Evolutionary conservation across 2,329 filamentous ascomycete genomes (phyloP).

Genomic region (Chaetomiaceae sp.): DNA sequence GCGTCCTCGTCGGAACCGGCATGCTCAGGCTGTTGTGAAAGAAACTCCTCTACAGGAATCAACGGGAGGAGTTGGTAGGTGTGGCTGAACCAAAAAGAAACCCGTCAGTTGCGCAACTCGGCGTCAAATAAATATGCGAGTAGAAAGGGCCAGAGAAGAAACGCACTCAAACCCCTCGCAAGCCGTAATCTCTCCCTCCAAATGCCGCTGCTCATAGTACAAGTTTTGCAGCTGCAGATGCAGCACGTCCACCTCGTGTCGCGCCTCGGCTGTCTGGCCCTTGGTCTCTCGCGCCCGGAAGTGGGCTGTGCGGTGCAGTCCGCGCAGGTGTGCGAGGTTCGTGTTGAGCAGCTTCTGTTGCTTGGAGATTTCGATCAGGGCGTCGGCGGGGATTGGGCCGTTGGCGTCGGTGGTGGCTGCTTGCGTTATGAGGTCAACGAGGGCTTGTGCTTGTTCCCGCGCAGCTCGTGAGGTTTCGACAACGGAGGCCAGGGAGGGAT

Average conservation of each 20-base stretch:
- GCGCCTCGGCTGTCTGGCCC: conserved; percentile 75
- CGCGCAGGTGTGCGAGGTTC: conserved; percentile 74
- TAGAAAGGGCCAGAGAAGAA: background rate
- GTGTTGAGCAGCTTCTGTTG: conserved; percentile 78
- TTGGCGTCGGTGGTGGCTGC: conserved; percentile 42
- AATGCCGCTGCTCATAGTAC: conserved; percentile 90
- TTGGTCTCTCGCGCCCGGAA: conserved; percentile 83
- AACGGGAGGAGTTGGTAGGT: conserved; percentile 83
- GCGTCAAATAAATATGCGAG: too few species aligned
- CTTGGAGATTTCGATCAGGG: conserved; percentile 59
- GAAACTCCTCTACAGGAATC: conserved; percentile 77
- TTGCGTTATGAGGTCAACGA: conserved; percentile 52
- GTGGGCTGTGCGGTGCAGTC: conserved; percentile 76
- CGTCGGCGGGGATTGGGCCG: conserved; percentile 40
- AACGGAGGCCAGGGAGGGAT: conserved; percentile 62
- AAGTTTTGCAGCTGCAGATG: conserved; percentile 93
- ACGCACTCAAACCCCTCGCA: conserved; percentile 89
- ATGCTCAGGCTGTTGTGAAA: conserved; percentile 70
- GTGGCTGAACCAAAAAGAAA: conserved; percentile 53
- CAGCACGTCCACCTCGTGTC: conserved; percentile 85
- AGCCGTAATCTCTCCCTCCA: conserved; percentile 82
- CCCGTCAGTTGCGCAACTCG: too few species aligned
- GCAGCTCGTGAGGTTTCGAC: conserved; percentile 69
- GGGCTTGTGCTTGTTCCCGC: conserved; percentile 63
- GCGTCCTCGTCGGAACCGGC: conserved; percentile 68